Evolutionary conservation across 306 rosid genomes (phyloP).

Genomic region (Ormosia emarginata): DNA sequence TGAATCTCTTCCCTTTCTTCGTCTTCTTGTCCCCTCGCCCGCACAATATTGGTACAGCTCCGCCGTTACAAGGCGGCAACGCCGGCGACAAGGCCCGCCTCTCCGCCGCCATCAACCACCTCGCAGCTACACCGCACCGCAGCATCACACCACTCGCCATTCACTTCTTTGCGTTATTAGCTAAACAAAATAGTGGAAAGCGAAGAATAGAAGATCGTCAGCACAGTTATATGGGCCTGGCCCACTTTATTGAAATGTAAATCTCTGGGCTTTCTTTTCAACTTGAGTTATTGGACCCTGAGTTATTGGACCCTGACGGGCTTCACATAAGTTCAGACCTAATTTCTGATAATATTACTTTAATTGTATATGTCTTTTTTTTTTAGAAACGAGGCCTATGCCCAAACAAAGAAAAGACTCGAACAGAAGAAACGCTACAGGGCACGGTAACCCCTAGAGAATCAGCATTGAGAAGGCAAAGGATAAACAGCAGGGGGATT

Average conservation of each 20-base stretch:
- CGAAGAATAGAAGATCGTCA: not conserved
- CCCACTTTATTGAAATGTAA: not conserved
- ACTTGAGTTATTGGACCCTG: not conserved
- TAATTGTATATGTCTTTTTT: no score
- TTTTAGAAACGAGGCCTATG: no score
- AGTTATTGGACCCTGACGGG: not conserved
- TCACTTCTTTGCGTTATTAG: not conserved
- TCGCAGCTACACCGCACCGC: slow-evolving; percentile 53
- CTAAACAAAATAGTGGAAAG: not conserved
- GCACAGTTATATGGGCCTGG: not conserved
- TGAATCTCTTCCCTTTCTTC: slow-evolving; percentile 88
- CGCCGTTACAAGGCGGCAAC: not conserved
- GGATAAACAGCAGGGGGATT: no score
- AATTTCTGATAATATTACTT: not conserved
- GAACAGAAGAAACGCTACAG: no score
- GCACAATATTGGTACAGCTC: slow-evolving; percentile 47
- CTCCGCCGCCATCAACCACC: slow-evolving; percentile 45
- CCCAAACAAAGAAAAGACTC: no score
- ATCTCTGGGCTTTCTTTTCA: not conserved
- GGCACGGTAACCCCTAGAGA: no score
- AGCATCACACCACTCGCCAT: slow-evolving; percentile 55
- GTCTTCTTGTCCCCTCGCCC: slow-evolving; percentile 95
- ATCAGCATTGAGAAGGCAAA: no score
- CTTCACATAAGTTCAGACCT: not conserved
- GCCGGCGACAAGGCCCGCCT: slow-evolving; percentile 12